Conservation (phyloP, 2,329 filamentous ascomycete species). For the Fusarium coicis region DNA sequence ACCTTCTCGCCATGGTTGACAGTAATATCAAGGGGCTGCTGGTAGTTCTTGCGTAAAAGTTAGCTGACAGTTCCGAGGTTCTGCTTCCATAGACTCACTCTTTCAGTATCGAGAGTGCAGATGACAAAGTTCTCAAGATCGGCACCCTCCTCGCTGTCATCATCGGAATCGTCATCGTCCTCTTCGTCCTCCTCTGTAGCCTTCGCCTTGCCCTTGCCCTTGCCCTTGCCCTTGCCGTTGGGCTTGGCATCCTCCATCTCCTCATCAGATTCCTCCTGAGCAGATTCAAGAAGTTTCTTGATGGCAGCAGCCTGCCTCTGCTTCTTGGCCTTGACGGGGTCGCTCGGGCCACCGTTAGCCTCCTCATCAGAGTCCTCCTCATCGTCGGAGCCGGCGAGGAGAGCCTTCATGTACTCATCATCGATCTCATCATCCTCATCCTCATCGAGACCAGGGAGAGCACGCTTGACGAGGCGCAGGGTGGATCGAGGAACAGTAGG, state of each 20-base stretch:
- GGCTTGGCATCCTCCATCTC: conserved; percentile 78
- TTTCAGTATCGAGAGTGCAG: conserved; percentile 93
- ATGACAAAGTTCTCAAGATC: conserved; percentile 91
- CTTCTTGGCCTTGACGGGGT: conserved; percentile 89
- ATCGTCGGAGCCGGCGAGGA: conserved; percentile 62
- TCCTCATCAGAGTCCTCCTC: conserved; percentile 68
- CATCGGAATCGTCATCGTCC: conserved; percentile 70
- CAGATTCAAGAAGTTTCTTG: conserved; percentile 79
- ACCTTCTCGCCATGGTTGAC: conserved; percentile 89
- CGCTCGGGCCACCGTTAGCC: conserved; percentile 88
- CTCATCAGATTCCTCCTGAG: conserved; percentile 71
- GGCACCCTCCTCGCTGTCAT: conserved; percentile 70
- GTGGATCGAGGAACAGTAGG: conserved; percentile 80
- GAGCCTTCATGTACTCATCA: conserved; percentile 70
- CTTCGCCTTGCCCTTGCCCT: conserved; percentile 79
- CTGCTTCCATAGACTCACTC: conserved; percentile 66
- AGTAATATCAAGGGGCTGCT: conserved; percentile 94
- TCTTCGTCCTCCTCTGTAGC: conserved; percentile 69
- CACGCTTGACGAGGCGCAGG: conserved; percentile 87
- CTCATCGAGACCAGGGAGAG: conserved; percentile 65
- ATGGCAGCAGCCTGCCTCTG: conserved; percentile 81
- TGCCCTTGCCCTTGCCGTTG: conserved; percentile 74
- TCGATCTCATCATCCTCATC: conserved; percentile 73
- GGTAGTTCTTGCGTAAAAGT: conserved; percentile 75
- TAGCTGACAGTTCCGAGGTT: conserved; percentile 30